Conservation (phyloP, 805 yeast species). For the Scheffersomyces ergatensis region DNA sequence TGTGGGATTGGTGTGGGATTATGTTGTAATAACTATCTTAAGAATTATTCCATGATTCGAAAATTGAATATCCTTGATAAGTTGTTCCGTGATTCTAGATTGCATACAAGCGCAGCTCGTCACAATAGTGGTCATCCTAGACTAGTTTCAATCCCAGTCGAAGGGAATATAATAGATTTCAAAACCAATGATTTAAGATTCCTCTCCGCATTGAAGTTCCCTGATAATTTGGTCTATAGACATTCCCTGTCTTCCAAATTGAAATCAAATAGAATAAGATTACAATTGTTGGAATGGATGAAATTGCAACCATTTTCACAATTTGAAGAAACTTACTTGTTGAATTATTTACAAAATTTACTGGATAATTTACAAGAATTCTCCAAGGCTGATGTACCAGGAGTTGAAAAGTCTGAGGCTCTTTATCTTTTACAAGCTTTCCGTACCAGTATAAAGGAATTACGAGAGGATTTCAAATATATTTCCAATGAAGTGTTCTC, state of each 20-base stretch:
- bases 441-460: slow-evolving; percentile 14
- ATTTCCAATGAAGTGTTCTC: slow-evolving; percentile 5
- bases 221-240: slow-evolving; percentile 5
- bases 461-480: slow-evolving; percentile 17
- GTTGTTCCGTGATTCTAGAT: slow-evolving; percentile 5
- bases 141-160: slow-evolving; percentile 6
- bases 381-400: slow-evolving; percentile 11
- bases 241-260: slow-evolving; percentile 8
- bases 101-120: slow-evolving; percentile 1
- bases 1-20: slow-evolving; percentile 7
- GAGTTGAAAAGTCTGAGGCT: slow-evolving; percentile 13
- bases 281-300: slow-evolving; percentile 39
- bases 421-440: slow-evolving; percentile 18
- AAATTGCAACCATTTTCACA: slow-evolving; percentile 32
- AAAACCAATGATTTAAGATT: slow-evolving; percentile 35
- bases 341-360: slow-evolving; percentile 15
- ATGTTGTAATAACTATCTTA: slow-evolving; percentile 3
- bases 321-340: slow-evolving; percentile 18
- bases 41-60: slow-evolving; percentile 5
- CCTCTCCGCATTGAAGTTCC: slow-evolving; percentile 7
- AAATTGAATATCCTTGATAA: slow-evolving; percentile 13
- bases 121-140: neutral
- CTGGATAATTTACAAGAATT: slow-evolving; percentile 11
- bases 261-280: slow-evolving; percentile 16
- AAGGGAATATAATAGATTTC: slow-evolving; percentile 35